Conservation (phyloP, 163 green algal genomes). For the Scenedesmus sp. region DNA sequence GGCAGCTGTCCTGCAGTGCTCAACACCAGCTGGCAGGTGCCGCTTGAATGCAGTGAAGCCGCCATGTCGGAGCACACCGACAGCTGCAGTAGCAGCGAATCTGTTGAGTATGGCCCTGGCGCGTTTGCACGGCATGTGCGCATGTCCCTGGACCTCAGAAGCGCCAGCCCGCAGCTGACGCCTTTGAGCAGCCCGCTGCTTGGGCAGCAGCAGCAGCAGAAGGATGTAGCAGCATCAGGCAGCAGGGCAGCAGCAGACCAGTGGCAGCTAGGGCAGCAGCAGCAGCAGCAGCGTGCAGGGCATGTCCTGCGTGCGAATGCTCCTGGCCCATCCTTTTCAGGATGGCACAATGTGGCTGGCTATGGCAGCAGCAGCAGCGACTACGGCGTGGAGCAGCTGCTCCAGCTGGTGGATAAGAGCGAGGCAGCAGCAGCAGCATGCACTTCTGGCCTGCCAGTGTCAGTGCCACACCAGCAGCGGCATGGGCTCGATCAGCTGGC, state of each 20-base stretch:
- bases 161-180: background rate
- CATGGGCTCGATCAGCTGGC: background rate
- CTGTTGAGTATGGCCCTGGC: background rate
- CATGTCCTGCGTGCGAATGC: background rate
- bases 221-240: background rate
- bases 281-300: background rate
- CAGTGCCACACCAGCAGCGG: background rate
- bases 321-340: background rate
- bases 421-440: background rate
- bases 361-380: background rate
- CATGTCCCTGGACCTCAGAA: background rate
- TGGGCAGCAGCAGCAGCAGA: conserved; percentile 1
- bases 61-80: background rate
- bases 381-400: background rate
- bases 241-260: background rate
- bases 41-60: background rate
- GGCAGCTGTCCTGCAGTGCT: background rate
- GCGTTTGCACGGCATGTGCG: background rate
- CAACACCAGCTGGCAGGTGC: background rate
- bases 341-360: background rate
- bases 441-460: background rate
- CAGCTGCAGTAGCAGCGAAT: conserved; percentile 16
- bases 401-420: background rate
- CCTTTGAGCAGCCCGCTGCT: background rate
- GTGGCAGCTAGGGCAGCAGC: background rate